Evolutionary conservation across 1,139 yeast genomes (phyloP).

Genomic region (Suhomyces terraborum): DNA sequence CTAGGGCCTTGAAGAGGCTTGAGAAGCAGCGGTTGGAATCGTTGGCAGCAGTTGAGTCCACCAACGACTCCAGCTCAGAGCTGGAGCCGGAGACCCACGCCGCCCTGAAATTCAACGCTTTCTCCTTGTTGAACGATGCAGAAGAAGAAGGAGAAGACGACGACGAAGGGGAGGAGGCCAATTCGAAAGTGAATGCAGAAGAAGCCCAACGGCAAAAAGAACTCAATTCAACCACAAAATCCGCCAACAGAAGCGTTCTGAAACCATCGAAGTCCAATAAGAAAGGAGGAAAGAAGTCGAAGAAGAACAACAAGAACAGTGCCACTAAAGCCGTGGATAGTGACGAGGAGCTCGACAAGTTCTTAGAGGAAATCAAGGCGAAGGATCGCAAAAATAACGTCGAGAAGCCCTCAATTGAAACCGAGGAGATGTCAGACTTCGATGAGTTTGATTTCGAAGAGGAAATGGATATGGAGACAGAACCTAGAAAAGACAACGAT

Average conservation of each 20-base stretch:
- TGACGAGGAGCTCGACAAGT: constrained; percentile 46
- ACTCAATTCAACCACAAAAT: constrained; percentile 11
- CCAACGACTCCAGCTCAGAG: constrained; percentile 9
- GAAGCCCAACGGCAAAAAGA: constrained; percentile 21
- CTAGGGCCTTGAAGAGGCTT: constrained; percentile 61
- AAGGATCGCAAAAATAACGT: constrained; percentile 30
- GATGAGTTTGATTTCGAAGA: constrained; percentile 34
- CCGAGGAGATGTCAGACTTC: constrained; percentile 18
- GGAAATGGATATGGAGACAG: constrained; percentile 33
- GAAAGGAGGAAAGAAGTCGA: constrained; percentile 23
- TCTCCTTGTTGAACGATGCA: constrained; percentile 51
- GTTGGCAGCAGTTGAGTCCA: not conserved
- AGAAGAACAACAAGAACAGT: constrained; percentile 12
- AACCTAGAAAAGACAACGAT: constrained; percentile 39
- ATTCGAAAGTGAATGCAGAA: constrained; percentile 24
- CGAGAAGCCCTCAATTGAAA: not conserved
- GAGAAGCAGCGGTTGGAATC: constrained; percentile 46
- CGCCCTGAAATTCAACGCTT: constrained; percentile 47
- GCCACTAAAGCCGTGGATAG: constrained; percentile 23
- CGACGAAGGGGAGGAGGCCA: constrained; percentile 12
- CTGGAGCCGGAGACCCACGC: constrained; percentile 11
- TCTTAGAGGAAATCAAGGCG: constrained; percentile 34
- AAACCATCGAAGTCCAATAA: constrained; percentile 2
- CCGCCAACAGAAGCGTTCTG: constrained; percentile 10
- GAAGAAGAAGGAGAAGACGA: constrained; percentile 34